These are phyloP conservation scores for Rhinocladiella mackenziei DNA, from an alignment of 2,329 filamentous ascomycete species.

Conservation along the genomic window DNA sequence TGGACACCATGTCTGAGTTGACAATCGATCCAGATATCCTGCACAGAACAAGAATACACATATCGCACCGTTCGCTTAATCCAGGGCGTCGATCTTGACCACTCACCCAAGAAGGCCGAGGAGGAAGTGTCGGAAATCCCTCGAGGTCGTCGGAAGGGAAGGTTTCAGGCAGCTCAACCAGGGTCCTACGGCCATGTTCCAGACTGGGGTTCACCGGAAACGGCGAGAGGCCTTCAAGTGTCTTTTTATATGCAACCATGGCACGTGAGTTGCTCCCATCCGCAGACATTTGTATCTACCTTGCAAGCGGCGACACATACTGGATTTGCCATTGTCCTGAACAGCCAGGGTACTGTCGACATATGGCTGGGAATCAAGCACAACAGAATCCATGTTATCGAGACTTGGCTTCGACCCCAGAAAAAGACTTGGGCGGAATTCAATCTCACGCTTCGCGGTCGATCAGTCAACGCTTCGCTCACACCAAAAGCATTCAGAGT, in stretches of 20 bases:
- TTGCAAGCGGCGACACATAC: constrained; percentile 10
- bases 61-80: constrained; percentile 18
- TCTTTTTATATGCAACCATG: constrained; percentile 14
- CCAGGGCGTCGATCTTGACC: constrained; percentile 12
- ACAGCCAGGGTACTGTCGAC: constrained; percentile 5
- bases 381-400: constrained; percentile 6
- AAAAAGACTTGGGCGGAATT: constrained; percentile 10
- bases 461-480: constrained; percentile 1
- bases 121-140: constrained; percentile 14
- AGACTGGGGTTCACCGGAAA: neutral
- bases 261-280: constrained; percentile 3
- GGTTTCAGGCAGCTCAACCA: constrained; percentile 12
- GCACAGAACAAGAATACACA: constrained; percentile 20
- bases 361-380: constrained; percentile 12
- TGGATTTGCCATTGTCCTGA: constrained; percentile 18
- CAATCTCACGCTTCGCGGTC: constrained; percentile 3
- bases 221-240: constrained; percentile 2
- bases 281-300: constrained; percentile 14
- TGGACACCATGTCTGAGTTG: neutral
- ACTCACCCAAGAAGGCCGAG: constrained; percentile 3
- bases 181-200: constrained; percentile 17
- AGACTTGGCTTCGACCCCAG: constrained; percentile 8
- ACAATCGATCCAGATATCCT: constrained; percentile 14
- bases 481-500: constrained; percentile 7
- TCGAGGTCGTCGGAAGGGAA: constrained; percentile 5